Evolutionary conservation across 2,329 filamentous ascomycete species (phyloP), one percentile per base, ranked within the genome.

Genomic region (Emmonsiellopsis sp.): DNA sequence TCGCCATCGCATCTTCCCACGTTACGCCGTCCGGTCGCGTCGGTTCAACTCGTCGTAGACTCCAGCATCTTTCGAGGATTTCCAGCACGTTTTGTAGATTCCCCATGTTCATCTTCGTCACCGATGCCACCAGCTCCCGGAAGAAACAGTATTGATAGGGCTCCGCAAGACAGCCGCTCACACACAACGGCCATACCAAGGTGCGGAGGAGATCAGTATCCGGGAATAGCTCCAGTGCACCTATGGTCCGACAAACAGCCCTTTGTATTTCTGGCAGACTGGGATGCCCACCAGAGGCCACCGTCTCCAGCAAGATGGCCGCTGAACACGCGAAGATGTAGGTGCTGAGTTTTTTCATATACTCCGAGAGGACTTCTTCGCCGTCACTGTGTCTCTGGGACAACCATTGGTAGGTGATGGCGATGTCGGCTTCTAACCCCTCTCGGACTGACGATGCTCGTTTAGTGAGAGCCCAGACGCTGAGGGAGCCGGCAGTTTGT

Each of bases 251-350:
- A 1, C 21, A 27, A 27, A 27, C 21, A 27, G 21, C 21, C 21
- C 21, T 27, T 27, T 27, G 14, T 13, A 46, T 39, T 10, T 53
- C 42, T 9, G 51, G 14, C 3, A 46, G n/a, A 31, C 42, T 34
- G 13, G 53, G 53, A 31, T 14, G 42, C 13, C 36, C 21, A 11
- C 54, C 54, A 6, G 53, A 55, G 11, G 48, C 36, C 17, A 55
- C 49, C 6, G 52, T 55, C 44, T 51, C 44, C 32, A 56, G 43
- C 21, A 55, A 43, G 9, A 55, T 43, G 8, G 44, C 37, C 6
- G 52, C 54, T 4, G 54, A 52, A 21, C 44, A 50, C 7, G 55
- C 53, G 42, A 56, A 56, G 31, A 49, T 43, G 11, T 42, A 17
- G 13, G 53, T 55, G 14, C 48, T 44, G 9, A 49, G 31, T 14